These are phyloP conservation scores for Trametes cingulata DNA, from an alignment of 768 basidiomycete genomes.

Conservation along the genomic window DNA sequence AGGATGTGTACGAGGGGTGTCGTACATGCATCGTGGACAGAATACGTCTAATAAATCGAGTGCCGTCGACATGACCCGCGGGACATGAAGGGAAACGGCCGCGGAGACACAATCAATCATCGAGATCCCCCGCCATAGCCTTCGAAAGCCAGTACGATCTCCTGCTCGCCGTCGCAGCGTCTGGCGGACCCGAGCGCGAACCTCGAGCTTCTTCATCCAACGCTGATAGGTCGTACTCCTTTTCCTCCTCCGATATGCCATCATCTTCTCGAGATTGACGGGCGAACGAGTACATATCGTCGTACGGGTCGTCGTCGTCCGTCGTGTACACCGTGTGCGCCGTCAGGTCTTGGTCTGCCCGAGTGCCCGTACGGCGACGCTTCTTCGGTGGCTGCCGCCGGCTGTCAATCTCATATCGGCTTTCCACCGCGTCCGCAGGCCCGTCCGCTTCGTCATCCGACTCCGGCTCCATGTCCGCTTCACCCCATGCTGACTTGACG, in stretches of 20 bases:
- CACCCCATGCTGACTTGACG: conserved; percentile 42
- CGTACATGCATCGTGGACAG: conserved; percentile 3
- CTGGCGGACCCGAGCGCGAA: conserved; percentile 26
- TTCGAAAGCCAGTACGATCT: conserved; percentile 65
- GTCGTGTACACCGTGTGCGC: conserved; percentile 52
- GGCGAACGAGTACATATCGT: conserved; percentile 13
- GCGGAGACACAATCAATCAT: conserved; percentile 17
- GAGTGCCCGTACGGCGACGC: conserved; percentile 43
- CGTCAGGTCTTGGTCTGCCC: conserved; percentile 27
- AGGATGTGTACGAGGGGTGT: too few species aligned
- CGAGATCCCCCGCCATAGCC: conserved; percentile 36
- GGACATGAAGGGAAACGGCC: background rate
- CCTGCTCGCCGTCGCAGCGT: conserved; percentile 35
- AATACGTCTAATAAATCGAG: background rate
- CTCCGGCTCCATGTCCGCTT: conserved; percentile 37
- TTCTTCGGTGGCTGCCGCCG: conserved; percentile 47
- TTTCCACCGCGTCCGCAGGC: conserved; percentile 55
- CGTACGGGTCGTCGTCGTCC: conserved; percentile 45
- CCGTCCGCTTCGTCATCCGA: conserved; percentile 31
- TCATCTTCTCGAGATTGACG: conserved; percentile 24
- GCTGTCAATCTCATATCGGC: conserved; percentile 37
- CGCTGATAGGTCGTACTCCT: conserved; percentile 25
- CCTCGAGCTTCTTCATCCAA: conserved; percentile 8
- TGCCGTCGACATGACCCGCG: background rate
- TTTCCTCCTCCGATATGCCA: conserved; percentile 33